Evolutionary conservation across 176 grass and related monocot genomes (phyloP).

Genomic region (Bolboschoenus planiculmis): DNA sequence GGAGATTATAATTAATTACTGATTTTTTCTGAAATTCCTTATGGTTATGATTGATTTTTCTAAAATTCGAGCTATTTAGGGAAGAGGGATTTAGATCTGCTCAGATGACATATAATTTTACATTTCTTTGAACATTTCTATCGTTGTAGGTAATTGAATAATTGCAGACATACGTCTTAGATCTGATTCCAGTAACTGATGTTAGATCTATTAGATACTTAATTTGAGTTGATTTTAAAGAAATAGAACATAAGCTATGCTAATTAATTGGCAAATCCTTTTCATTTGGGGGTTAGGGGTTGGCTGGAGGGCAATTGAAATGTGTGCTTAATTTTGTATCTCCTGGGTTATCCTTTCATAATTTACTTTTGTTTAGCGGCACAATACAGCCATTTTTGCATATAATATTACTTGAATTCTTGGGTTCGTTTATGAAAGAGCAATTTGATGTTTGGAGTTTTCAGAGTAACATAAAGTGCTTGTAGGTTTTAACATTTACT

Average conservation of each 20-base stretch:
- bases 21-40: neutral
- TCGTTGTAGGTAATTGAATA: neutral
- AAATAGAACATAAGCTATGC: neutral
- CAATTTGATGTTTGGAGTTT: neutral
- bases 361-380: neutral
- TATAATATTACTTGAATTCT: neutral
- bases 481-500: too few species aligned
- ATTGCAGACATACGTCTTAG: neutral
- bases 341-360: neutral
- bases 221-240: neutral
- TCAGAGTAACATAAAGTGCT: too few species aligned
- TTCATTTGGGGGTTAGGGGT: neutral
- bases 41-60: neutral
- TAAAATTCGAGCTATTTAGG: neutral
- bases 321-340: neutral
- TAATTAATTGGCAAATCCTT: neutral
- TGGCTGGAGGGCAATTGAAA: neutral
- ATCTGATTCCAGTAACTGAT: constrained; percentile 3
- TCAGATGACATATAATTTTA: neutral
- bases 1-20: neutral
- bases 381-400: neutral
- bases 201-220: constrained; percentile 10
- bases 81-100: neutral
- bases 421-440: neutral
- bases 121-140: neutral